phyloP scores from a whole-genome alignment of 164 flowering plant species.

The Vitis riparia region DNA sequence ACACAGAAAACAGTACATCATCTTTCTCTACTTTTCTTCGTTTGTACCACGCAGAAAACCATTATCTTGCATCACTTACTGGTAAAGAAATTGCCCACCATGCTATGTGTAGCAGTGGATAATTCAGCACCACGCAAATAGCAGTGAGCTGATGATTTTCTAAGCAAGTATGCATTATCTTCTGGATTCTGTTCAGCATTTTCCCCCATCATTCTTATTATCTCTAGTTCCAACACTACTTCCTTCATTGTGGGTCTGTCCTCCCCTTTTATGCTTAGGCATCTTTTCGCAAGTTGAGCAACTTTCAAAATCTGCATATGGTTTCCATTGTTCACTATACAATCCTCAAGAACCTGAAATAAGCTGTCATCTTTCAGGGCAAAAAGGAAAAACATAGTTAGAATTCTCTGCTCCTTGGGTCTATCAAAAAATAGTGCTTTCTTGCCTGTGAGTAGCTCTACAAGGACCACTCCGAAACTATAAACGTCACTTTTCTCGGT shows the following conservation, averaged over 20 bases:
- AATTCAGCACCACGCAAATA: neutral
- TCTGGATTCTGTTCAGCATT: neutral
- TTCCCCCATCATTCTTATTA: neutral
- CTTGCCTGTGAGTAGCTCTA: conserved; percentile 36
- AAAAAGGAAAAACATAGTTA: conserved; percentile 27
- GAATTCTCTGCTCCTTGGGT: conserved; percentile 17
- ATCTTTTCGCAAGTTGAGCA: conserved; percentile 16
- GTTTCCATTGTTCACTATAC: conserved; percentile 5
- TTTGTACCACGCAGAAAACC: too few species aligned
- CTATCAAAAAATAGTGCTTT: conserved; percentile 22
- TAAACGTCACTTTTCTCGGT: conserved; percentile 50
- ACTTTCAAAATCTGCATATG: conserved; percentile 7
- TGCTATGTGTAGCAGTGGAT: neutral
- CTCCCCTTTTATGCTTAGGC: conserved; percentile 13
- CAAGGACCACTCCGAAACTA: conserved; percentile 46
- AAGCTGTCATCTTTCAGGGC: conserved; percentile 17
- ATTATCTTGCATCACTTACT: too few species aligned
- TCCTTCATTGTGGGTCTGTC: conserved; percentile 19
- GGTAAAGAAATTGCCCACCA: too few species aligned
- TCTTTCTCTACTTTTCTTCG: too few species aligned
- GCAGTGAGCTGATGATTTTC: neutral
- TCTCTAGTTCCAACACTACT: conserved; percentile 18
- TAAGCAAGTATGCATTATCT: conserved; percentile 5
- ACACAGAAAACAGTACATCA: too few species aligned
- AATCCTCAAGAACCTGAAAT: conserved; percentile 15